Evolutionary conservation across 352 stramenopile genomes (phyloP).

Genomic region (Blastocystis sp.): DNA sequence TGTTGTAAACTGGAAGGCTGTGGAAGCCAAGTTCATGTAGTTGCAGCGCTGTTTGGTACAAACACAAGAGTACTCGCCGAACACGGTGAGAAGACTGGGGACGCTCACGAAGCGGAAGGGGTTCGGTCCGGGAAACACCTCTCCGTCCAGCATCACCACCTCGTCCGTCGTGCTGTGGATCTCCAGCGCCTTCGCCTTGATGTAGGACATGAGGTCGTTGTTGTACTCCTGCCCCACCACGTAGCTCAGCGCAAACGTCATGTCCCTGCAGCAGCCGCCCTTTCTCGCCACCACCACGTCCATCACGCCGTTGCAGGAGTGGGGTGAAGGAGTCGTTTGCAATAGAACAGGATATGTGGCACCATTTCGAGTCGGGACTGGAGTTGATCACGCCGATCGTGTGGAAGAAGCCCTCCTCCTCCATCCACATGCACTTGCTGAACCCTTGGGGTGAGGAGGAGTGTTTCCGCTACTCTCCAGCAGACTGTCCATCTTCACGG

Average conservation of each 20-base stretch:
- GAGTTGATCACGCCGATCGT: slow-evolving; percentile 60
- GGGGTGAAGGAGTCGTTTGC: neutral
- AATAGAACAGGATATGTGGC: slow-evolving; percentile 62
- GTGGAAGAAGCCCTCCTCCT: slow-evolving; percentile 53
- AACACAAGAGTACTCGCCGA: slow-evolving; percentile 57
- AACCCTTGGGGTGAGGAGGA: neutral
- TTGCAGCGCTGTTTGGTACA: neutral
- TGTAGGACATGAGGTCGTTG: slow-evolving; percentile 30
- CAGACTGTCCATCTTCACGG: neutral
- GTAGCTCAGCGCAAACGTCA: slow-evolving; percentile 32
- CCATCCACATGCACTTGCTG: slow-evolving; percentile 10
- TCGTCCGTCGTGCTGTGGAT: slow-evolving; percentile 43
- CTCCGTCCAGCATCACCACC: slow-evolving; percentile 51
- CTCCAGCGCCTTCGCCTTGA: slow-evolving; percentile 35
- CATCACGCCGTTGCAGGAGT: slow-evolving; percentile 45
- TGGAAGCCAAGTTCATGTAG: slow-evolving; percentile 5
- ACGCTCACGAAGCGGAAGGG: slow-evolving; percentile 26
- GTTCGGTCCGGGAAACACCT: slow-evolving; percentile 50
- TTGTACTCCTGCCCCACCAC: slow-evolving; percentile 24
- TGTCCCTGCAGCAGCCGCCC: neutral
- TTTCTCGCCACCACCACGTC: slow-evolving; percentile 25
- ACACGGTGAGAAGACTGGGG: slow-evolving; percentile 37
- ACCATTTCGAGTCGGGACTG: slow-evolving; percentile 46
- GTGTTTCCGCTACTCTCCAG: neutral
- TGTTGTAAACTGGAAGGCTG: slow-evolving; percentile 36